phyloP scores from a whole-genome alignment of 108 stramenopile species.

The Cyclotella choctawhatcheeana region DNA sequence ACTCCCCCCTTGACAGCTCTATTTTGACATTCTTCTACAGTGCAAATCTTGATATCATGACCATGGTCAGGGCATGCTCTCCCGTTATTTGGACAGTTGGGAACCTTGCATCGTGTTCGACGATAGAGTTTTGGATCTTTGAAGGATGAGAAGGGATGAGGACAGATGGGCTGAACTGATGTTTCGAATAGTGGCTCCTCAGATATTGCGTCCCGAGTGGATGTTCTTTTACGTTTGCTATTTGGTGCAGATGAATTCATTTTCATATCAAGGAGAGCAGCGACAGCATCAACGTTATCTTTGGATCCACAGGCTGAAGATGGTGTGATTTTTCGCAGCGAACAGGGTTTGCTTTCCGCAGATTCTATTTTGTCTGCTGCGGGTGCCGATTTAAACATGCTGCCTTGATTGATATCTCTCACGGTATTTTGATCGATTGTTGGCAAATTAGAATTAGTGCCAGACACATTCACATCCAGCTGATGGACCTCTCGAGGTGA shows the following conservation, averaged over 20 bases:
- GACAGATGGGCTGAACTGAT: neutral
- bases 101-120: constrained; percentile 9
- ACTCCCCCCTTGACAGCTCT: constrained; percentile 12
- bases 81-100: constrained; percentile 11
- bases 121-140: constrained; percentile 8
- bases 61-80: constrained; percentile 1
- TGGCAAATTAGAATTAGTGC: neutral
- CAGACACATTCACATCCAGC: neutral
- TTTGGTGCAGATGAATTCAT: neutral
- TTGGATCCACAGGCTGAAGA: neutral
- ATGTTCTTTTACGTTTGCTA: constrained; percentile 8
- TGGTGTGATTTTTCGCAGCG: neutral
- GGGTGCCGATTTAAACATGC: neutral
- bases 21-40: neutral
- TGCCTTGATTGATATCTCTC: neutral
- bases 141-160: constrained; percentile 4
- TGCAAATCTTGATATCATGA: constrained; percentile 19
- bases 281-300: constrained; percentile 8
- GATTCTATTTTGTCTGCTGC: neutral
- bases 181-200: neutral
- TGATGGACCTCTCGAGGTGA: neutral
- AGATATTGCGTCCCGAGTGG: no score
- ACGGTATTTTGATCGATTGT: neutral
- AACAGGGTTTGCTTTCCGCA: constrained; percentile 1
- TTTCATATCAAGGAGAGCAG: constrained; percentile 13